Evolutionary conservation across 306 rosid species (phyloP).

Genomic region (Erythrophleum fordii): DNA sequence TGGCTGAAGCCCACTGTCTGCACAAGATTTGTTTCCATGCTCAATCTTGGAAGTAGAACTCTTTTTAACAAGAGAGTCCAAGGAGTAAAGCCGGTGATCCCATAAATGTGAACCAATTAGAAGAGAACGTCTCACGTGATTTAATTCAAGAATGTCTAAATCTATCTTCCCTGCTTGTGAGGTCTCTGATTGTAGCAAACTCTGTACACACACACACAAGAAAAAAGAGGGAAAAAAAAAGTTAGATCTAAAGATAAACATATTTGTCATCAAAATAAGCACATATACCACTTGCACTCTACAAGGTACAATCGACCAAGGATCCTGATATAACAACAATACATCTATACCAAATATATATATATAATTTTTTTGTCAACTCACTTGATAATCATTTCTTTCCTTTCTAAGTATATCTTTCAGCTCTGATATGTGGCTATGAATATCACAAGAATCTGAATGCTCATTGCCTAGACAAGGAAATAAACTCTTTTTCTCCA

Average conservation of each 20-base stretch:
- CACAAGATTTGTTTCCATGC: constrained; percentile 44
- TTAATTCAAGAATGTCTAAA: constrained; percentile 75
- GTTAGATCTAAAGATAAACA: constrained; percentile 14
- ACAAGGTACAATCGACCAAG: constrained; percentile 24
- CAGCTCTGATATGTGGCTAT: constrained; percentile 63
- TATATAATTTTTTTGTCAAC: constrained; percentile 37
- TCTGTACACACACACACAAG: constrained; percentile 43
- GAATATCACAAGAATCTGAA: constrained; percentile 56
- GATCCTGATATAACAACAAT: constrained; percentile 7
- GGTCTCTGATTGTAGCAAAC: constrained; percentile 57
- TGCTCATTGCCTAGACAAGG: constrained; percentile 50
- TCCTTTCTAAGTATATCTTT: constrained; percentile 75
- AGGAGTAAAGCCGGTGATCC: constrained; percentile 78
- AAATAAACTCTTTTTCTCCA: constrained; percentile 64
- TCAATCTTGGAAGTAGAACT: constrained; percentile 49
- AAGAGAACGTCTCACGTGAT: constrained; percentile 81
- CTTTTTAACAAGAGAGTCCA: constrained; percentile 67
- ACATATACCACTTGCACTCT: constrained; percentile 22
- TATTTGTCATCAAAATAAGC: constrained; percentile 24
- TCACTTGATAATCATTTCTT: constrained; percentile 77
- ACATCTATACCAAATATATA: constrained; percentile 8
- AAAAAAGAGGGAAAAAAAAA: constrained; percentile 26
- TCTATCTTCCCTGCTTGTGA: constrained; percentile 50
- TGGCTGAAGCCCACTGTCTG: constrained; percentile 41
- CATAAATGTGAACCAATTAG: constrained; percentile 81